Evolutionary conservation across 192 early-diverging fungal genomes (phyloP), one percentile per base, ranked within the genome.

Genomic region (Backusella mclennaniae): DNA sequence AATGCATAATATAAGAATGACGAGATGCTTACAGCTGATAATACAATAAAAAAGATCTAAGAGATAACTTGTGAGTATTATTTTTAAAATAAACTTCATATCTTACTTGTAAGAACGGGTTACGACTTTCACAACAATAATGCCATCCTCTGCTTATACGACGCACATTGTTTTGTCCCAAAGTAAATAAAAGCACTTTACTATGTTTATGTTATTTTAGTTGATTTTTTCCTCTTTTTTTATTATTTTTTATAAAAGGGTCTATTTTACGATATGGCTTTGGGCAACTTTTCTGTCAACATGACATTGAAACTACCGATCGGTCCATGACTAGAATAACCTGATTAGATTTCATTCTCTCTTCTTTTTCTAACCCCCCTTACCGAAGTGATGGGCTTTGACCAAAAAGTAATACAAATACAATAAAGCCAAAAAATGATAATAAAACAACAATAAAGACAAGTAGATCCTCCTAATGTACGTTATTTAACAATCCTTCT

Each of bases 31-130:
- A 46, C 75, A 46, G 69, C 52, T 21, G 82, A 31, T 23, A 84
- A 52, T 15, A 56, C 6, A 38, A 82, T 36, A 67, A 79, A 84
- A 12, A 84, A 71, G 23, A 80, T 74, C 83, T 84, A 70, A 19
- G 42, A n/a, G 53, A 35, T 15, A 72, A 19, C 3, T 44, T 59
- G 29, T 74, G 9, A 21, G 17, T 74, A 44, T n/a, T 23, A 11
- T 23, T 29, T 12, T 63, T 63, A 38, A 36, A 0, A 39, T 11
- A 39, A 39, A 39, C 1, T 33, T 33, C 33, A 33, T 39, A 11
- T 35, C 21, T 12, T 56, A 76, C 81, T 70, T 82, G 81, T 39
- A 82, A 73, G 66, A 82, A 79, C 26, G 81, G 81, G 63, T 82
- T 82, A 11, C 81, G 77, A 21, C 77, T 78, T 39, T 82, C 73